Evolutionary conservation across 2,329 filamentous ascomycete genomes (phyloP).

Genomic region (Aureobasidium namibiae): DNA sequence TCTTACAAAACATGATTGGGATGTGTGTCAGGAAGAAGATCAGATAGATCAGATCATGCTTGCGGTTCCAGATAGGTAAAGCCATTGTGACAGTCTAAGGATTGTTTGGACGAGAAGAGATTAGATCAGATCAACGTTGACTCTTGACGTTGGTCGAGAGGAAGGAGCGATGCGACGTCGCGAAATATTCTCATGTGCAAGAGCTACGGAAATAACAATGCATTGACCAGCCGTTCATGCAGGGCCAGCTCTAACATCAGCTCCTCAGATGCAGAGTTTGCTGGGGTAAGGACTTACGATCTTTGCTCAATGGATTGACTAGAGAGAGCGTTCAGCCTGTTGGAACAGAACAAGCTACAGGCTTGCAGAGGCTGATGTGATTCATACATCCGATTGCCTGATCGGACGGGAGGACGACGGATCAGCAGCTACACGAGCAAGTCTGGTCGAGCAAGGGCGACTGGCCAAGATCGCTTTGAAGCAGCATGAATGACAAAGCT

Average conservation of each 20-base stretch:
- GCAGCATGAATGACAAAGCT: neutral
- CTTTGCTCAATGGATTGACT: neutral
- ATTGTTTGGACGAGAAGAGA: neutral
- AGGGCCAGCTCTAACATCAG: neutral
- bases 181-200: neutral
- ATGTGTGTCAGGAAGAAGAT: slow-evolving; percentile 55
- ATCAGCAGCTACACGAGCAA: neutral
- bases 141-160: neutral
- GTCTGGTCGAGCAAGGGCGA: neutral
- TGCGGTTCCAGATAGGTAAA: slow-evolving; percentile 28
- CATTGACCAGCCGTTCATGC: slow-evolving; percentile 1
- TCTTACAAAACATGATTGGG: slow-evolving; percentile 52
- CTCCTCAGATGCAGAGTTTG: neutral
- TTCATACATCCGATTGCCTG: too few relatives aligned
- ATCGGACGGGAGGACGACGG: too few relatives aligned
- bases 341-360: too few relatives aligned
- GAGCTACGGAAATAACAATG: neutral
- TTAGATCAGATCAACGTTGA: neutral
- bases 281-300: neutral
- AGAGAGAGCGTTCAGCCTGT: neutral
- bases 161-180: neutral
- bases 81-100: slow-evolving; percentile 19
- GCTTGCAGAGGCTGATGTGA: neutral
- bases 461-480: too few relatives aligned
- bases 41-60: slow-evolving; percentile 43